Base-by-base conservation (phyloP, 768 basidiomycete genomes). In the Kwoniella dendrophila region DNA sequence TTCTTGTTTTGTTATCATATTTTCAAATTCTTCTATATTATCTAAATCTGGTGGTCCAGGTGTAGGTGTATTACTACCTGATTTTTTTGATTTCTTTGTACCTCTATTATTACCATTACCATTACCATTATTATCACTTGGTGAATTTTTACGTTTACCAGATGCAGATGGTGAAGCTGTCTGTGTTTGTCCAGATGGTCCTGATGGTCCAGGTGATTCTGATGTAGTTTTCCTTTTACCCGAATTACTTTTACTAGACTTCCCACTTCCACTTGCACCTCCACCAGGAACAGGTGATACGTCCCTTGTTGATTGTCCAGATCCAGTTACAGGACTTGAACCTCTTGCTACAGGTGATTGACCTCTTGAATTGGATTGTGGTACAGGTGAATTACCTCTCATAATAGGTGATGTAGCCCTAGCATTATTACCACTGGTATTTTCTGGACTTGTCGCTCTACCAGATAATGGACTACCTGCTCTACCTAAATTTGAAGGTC, bases 41-140 rank as follows among this genome's bases (percentile, higher is more conserved):
- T 48, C 38, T n/a, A 64, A 58, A 3, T 68, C 68, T 36, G 64
- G 56, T 11, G 68, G 63, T 14, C 59, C 62, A 4, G 72, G 72
- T 5, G 72, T 74, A 18, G 73, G 70, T 22, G 73, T 71, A 38
- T 55, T 49, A 16, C 63, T 62, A 8, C 57, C 57, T 14, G 59
- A 60, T n/a, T 66, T 68, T 49, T 72, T 72, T 47, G 67, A 69
- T 50, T 74, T 74, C 36, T 67, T 68, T 57, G 53, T 67, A 56
- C 54, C 43, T 57, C 59, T 54, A 22, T 58, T 61, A 14, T 27
- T 38, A 32, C 34, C 41, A 43, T 20, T 43, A 14, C 8, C 7
- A 43, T 20, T 43, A 6, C 8, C 18, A 43, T 20, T 20, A 14
- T 6, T 20, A 14, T 51, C 49, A 14, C 22, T 26, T 6, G 49